These are phyloP conservation scores for Myxozyma vanderwaltii DNA, from an alignment of 805 yeast species.

Conservation along the genomic window DNA sequence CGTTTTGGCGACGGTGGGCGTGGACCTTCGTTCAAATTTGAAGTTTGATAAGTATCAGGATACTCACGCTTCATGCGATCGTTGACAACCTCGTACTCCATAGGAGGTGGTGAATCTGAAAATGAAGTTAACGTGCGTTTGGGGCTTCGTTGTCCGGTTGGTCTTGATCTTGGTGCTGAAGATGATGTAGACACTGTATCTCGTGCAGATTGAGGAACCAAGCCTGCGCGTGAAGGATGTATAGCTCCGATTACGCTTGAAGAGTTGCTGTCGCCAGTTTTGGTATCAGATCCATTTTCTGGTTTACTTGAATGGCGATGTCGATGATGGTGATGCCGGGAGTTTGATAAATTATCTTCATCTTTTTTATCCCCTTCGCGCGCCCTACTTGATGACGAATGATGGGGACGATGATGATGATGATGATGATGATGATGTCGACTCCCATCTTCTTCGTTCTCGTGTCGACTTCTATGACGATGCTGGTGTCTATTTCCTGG, in stretches of 20 bases:
- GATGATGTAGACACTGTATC: background rate
- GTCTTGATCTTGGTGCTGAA: background rate
- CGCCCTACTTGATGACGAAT: background rate
- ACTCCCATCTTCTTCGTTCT: background rate
- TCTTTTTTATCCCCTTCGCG: background rate
- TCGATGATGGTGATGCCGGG: background rate
- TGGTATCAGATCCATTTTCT: background rate
- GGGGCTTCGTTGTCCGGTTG: background rate
- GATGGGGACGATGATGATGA: background rate
- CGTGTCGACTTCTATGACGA: background rate
- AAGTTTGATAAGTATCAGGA: background rate
- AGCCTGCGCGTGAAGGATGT: background rate
- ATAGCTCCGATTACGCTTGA: background rate
- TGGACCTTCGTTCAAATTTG: background rate
- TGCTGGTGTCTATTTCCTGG: background rate
- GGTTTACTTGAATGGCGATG: background rate
- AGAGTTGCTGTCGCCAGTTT: background rate
- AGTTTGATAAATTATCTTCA: background rate
- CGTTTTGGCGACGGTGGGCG: background rate
- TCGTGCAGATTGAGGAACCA: background rate
- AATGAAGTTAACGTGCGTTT: background rate
- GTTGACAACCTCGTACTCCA: slow-evolving; percentile 13
- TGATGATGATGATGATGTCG: background rate
- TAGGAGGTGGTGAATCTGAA: background rate
- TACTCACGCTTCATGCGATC: slow-evolving; percentile 8